Base-by-base conservation (phyloP, 345 rosid genomes). In the Eutrema heterophyllum region DNA sequence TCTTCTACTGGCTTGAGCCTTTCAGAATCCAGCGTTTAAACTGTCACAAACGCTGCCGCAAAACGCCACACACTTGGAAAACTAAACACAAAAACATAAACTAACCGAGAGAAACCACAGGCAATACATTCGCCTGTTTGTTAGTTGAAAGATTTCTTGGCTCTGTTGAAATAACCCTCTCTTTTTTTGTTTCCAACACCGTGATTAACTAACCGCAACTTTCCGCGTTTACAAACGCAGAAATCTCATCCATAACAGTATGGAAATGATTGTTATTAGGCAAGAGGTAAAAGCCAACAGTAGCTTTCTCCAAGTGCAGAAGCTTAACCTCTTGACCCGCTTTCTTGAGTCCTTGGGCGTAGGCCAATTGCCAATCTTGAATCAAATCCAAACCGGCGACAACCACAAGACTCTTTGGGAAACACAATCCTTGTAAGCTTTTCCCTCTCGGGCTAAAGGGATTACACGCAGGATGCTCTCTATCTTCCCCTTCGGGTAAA, bases 381-480 rank as follows among this genome's bases (percentile, higher is more conserved):
- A 87, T 64, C 61, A 91, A 88, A 69, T 93, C 97, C 81, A 93
- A 86, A 58, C 98, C 94, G 2, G 97, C 97, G 4, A 93, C 97
- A 61, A 89, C 96, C 5, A 90, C 88, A 1, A 93, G 89, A 79
- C 87, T 87, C 85, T 84, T 87, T 0, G 97, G 96, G 62, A 93
- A 93, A 18, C 78, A 86, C 56, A 83, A 48, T 44, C 91, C 97
- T 67, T 71, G 65, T 5, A 91, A 81, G 70, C 82, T 81, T 50
- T 58, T 86, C 12, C 79, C 96, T 4, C 77, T 85, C 6, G 87
- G 83, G 51, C 98, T 89, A 72, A 91, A 89, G 8, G 94, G 97
- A 70, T 89, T 93, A 76, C 96, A 89, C 1, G 98, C 98, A 24
- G 84, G 87, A 80, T 93, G 98, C 61, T 93, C 96, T 72, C 97